Evolutionary conservation across 371 early-diverging fungal genomes (phyloP).

Genomic region (Saksenaea oblongispora): DNA sequence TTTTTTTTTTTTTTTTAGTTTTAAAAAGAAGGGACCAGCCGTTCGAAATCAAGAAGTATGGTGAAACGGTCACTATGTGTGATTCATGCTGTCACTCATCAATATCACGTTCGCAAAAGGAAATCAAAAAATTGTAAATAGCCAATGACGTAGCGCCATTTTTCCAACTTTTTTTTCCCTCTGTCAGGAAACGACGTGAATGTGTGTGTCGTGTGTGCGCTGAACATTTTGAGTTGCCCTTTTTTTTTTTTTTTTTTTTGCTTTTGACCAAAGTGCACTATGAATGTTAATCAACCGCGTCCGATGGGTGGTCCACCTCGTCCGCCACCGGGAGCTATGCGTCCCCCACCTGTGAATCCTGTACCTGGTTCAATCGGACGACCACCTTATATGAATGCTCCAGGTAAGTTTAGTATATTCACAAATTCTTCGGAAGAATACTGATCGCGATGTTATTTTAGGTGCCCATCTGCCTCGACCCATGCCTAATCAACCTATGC

Average conservation of each 20-base stretch:
- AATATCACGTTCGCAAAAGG: too few relatives aligned
- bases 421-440: neutral
- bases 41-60: too few relatives aligned
- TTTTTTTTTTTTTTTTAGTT: too few relatives aligned
- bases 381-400: neutral
- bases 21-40: too few relatives aligned
- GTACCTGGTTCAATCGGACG: slow-evolving; percentile 1
- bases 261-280: slow-evolving; percentile 9
- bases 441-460: neutral
- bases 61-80: too few relatives aligned
- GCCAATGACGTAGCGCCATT: too few relatives aligned
- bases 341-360: slow-evolving; percentile 14
- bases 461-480: neutral
- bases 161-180: neutral
- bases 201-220: neutral
- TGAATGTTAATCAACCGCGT: slow-evolving; percentile 14
- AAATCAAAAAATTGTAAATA: too few relatives aligned
- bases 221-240: neutral
- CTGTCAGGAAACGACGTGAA: neutral
- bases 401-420: neutral
- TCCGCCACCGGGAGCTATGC: slow-evolving; percentile 5
- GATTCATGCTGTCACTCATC: too few relatives aligned
- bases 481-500: slow-evolving; percentile 2
- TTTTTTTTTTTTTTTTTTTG: neutral
- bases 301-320: slow-evolving; percentile 12